Base-by-base conservation (phyloP, 108 stramenopile genomes). In the Cyclotella sp. region DNA sequence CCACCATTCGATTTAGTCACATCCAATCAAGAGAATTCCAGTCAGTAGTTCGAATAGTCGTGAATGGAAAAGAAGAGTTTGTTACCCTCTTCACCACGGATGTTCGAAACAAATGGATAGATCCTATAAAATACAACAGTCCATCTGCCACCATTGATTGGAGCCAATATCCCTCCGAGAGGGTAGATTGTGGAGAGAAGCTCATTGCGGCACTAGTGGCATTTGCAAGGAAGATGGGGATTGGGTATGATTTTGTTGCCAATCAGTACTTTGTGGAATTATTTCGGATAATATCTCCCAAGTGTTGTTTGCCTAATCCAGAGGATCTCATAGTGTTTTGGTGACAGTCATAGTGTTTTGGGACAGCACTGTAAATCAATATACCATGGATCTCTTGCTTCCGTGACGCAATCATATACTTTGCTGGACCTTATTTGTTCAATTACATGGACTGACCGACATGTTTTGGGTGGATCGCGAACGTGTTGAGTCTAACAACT, bases 241-340 rank as follows among this genome's bases (percentile, higher is more conserved):
- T 70, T 22, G 69, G 69, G 40, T 70, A 41, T 58, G 69, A 57
- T 26, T 70, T 70, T 27, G 69, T 70, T 43, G 18, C 39, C 11
- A 70, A 70, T 24, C 3, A 45, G 21, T 26, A 57, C 42, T 70
- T 70, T 43, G 69, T 57, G 34, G 39, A 70, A 26, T 40, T 70
- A 5, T 70, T 70, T 15, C 6, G 42, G 15, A 54, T 70, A 18
- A 70, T 70, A 49, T 53, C 69, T 1, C 69, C 69, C 8, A 21
- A 42, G 0, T 70, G 39, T 24, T 22, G 21, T 10, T 27, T 57
- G 13, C 69, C 55, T n/a, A 43, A 9, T 5, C 69, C 52, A 41
- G 19, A 70, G 8, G 69, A 58, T 58, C 46, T 70, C 10, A 58
- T 70, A 22, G 9, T 29, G 8, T 58, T 10, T 26, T 70, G 55